Conservation (phyloP, 2,329 filamentous ascomycete species). For the Fusarium piperis region DNA sequence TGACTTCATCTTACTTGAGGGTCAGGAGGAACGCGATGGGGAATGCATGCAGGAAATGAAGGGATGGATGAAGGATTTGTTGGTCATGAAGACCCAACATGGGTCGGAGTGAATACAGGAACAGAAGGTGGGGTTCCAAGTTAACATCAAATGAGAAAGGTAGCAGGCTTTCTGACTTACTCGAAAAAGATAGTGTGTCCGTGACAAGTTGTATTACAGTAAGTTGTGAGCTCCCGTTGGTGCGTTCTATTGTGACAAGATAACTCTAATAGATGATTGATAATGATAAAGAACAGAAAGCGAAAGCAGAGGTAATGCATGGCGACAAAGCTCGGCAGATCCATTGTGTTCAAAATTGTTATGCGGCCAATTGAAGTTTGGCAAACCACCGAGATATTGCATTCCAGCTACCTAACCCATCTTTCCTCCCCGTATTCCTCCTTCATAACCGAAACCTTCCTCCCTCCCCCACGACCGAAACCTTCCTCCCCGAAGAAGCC, state of each 20-base stretch:
- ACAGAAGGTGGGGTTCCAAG: not conserved
- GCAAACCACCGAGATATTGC: no score
- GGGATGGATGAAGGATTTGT: not conserved
- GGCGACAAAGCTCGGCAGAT: no score
- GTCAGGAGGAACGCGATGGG: not conserved
- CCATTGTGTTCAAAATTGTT: no score
- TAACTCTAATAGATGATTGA: not conserved
- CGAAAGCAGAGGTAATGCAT: no score
- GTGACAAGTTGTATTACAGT: not conserved
- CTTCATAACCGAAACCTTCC: no score
- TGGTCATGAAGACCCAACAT: not conserved
- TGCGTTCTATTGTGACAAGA: not conserved
- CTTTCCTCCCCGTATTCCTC: no score
- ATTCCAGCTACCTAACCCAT: no score
- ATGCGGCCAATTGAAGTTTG: no score
- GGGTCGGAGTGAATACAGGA: not conserved
- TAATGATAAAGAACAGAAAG: not conserved
- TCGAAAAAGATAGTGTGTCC: not conserved
- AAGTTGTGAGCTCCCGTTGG: fast-evolving
- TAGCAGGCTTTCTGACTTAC: not conserved
- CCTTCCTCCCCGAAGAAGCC: no score
- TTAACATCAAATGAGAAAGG: not conserved
- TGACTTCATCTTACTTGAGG: not conserved
- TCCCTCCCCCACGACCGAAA: no score
- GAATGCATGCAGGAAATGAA: not conserved